Conservation (phyloP, 441 rosid genomes). For the Theobroma grandiflorum region DNA sequence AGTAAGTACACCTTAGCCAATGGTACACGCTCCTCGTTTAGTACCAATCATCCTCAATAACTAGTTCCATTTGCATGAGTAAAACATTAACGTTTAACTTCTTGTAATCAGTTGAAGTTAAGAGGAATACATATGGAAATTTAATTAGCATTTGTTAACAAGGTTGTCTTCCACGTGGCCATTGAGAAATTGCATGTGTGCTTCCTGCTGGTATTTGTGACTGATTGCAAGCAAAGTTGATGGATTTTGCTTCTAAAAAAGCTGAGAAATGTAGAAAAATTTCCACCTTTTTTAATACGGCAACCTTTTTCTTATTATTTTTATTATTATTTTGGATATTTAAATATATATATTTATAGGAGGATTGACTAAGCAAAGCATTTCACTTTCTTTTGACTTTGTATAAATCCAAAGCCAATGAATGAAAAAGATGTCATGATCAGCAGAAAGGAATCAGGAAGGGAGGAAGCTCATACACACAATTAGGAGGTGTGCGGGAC, state of each 20-base stretch:
- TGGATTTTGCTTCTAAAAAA: background rate
- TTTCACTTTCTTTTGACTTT: slow-evolving; percentile 10
- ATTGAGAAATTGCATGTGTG: background rate
- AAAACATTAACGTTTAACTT: no score
- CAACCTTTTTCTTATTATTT: background rate
- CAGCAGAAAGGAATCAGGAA: background rate
- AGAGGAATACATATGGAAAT: no score
- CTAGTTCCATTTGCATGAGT: no score
- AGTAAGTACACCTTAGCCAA: background rate
- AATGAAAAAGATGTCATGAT: background rate
- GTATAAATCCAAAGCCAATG: background rate
- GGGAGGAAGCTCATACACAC: background rate
- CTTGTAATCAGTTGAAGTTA: background rate
- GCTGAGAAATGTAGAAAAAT: background rate
- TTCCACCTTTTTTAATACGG: background rate
- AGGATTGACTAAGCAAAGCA: background rate
- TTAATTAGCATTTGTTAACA: no score
- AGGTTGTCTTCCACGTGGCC: background rate
- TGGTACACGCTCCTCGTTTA: background rate
- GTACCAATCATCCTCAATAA: background rate
- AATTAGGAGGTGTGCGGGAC: background rate
- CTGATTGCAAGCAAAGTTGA: background rate
- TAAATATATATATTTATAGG: background rate
- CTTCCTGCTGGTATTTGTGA: background rate
- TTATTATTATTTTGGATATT: background rate